Percentiles rank a stretch among this genome's conserved stretches.
Evolutionary conservation across 2,329 filamentous ascomycete genomes (phyloP).

Genomic region (Sordariomycetes sp.): DNA sequence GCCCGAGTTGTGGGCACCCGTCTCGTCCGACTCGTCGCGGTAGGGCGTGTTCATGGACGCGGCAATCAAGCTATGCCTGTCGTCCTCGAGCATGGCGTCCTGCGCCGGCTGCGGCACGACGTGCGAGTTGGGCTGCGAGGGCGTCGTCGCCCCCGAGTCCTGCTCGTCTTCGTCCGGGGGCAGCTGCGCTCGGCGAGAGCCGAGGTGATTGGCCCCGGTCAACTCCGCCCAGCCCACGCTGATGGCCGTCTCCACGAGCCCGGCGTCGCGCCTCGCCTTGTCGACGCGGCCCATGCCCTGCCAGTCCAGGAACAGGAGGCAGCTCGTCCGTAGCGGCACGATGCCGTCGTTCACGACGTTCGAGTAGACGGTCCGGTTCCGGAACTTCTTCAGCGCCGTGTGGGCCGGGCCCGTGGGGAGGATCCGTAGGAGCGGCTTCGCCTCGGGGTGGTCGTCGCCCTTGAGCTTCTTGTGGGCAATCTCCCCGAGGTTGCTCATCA

Average conservation of each 20-base stretch:
- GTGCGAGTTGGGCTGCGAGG: slow-evolving; percentile 23
- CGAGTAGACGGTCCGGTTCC: slow-evolving; percentile 85
- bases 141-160: slow-evolving; percentile 16
- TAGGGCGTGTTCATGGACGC: slow-evolving; percentile 16
- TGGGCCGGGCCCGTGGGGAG: slow-evolving; percentile 86
- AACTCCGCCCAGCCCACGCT: slow-evolving; percentile 93
- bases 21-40: slow-evolving; percentile 12
- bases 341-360: slow-evolving; percentile 98
- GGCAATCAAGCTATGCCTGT: slow-evolving; percentile 41
- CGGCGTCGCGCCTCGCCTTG: slow-evolving; percentile 84
- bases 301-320: slow-evolving; percentile 94
- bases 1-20: background rate
- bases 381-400: slow-evolving; percentile 72
- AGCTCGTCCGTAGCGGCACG: slow-evolving; percentile 87
- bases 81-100: slow-evolving; percentile 55
- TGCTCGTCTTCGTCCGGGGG: slow-evolving; percentile 19
- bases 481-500: slow-evolving; percentile 70
- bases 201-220: slow-evolving; percentile 51
- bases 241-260: slow-evolving; percentile 81
- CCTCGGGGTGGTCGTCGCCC: slow-evolving; percentile 55
- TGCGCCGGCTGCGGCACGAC: slow-evolving; percentile 60
- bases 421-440: slow-evolving; percentile 80
- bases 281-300: slow-evolving; percentile 85
- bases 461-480: slow-evolving; percentile 47
- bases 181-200: slow-evolving; percentile 30